phyloP scores from a whole-genome alignment of 805 yeast genomes.

The Saturnispora saitoi region DNA sequence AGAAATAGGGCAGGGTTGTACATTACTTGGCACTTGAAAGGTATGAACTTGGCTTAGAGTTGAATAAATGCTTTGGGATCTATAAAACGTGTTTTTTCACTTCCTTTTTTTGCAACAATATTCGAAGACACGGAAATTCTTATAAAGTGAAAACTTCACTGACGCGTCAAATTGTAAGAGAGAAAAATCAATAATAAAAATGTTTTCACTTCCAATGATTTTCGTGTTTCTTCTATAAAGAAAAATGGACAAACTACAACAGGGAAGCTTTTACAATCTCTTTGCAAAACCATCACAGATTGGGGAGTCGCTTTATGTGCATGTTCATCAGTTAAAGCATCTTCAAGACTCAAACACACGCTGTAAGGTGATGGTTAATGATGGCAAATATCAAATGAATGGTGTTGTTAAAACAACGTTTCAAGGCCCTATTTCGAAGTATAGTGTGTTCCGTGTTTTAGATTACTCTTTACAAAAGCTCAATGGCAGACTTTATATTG shows the following conservation, averaged over 20 bases:
- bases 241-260: conserved; percentile 18
- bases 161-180: neutral
- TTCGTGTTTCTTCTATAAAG: neutral
- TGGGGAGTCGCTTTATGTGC: conserved; percentile 20
- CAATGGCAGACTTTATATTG: conserved; percentile 24
- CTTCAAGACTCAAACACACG: conserved; percentile 34
- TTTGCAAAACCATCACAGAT: conserved; percentile 17
- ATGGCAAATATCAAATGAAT: conserved; percentile 43
- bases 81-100: too few relatives aligned
- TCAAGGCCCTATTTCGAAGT: conserved; percentile 23
- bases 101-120: neutral
- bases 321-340: conserved; percentile 26
- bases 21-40: too few relatives aligned
- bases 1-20: too few relatives aligned
- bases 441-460: conserved; percentile 16
- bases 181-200: neutral
- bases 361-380: conserved; percentile 40
- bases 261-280: conserved; percentile 19
- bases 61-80: too few relatives aligned
- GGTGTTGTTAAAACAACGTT: conserved; percentile 37
- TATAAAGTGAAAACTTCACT: neutral
- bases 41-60: too few relatives aligned
- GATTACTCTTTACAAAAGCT: conserved; percentile 19
- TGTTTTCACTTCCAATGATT: neutral
- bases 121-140: neutral